phyloP scores from a whole-genome alignment of 2,329 filamentous ascomycete genomes.

The Trichoderma breve region DNA sequence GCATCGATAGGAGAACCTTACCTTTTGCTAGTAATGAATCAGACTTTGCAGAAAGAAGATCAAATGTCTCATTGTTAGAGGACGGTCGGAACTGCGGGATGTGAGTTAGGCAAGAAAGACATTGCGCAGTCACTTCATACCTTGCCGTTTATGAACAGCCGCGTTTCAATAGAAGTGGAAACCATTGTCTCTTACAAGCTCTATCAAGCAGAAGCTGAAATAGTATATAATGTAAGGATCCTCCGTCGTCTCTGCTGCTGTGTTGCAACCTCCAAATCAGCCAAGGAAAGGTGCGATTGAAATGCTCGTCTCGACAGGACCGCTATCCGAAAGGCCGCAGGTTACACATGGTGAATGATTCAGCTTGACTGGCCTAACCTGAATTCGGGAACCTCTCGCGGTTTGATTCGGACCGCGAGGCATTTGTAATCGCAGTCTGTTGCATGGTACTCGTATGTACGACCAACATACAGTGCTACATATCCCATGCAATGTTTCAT shows the following conservation, averaged over 20 bases:
- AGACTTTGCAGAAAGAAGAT: neutral
- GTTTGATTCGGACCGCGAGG: neutral
- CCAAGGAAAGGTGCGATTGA: neutral
- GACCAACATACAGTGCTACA: neutral
- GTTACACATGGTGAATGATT: neutral
- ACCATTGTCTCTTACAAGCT: neutral
- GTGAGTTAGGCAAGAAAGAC: neutral
- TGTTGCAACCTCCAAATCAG: neutral
- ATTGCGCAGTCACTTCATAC: neutral
- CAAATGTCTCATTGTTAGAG: conserved; percentile 2
- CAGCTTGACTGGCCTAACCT: neutral
- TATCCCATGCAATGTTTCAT: neutral
- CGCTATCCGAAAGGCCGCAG: neutral
- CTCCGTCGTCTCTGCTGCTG: neutral
- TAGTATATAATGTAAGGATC: neutral
- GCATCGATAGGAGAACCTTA: neutral
- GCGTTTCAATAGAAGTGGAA: neutral
- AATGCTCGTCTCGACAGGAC: neutral
- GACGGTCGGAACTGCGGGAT: neutral
- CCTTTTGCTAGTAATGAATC: neutral
- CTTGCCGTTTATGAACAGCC: neutral
- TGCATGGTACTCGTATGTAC: neutral
- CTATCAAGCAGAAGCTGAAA: neutral
- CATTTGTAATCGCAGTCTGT: neutral
- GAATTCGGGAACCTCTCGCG: neutral